A percentile compares a stretch with the other conserved stretches of the same genome.
phyloP scores from a whole-genome alignment of 345 rosid species.

The Lepidium sativum region DNA sequence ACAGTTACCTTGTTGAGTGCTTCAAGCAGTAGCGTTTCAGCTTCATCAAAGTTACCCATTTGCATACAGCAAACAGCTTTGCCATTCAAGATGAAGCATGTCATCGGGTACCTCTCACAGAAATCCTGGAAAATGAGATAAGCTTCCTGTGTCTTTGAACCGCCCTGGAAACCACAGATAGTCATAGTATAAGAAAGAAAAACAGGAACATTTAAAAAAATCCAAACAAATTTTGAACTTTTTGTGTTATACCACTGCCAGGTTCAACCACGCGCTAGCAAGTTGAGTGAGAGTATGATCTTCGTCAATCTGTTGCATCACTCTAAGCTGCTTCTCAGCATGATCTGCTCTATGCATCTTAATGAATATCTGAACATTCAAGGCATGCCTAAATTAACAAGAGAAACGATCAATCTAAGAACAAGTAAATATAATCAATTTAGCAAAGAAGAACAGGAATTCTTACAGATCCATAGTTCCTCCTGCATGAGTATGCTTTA shows the following conservation, averaged over 20 bases:
- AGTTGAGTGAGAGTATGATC: constrained; percentile 95
- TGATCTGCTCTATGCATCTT: constrained; percentile 83
- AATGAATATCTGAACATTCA: constrained; percentile 84
- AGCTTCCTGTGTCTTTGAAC: constrained; percentile 57
- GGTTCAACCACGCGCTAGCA: constrained; percentile 80
- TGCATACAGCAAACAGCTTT: constrained; percentile 93
- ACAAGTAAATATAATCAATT: not conserved
- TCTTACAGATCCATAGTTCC: constrained; percentile 81
- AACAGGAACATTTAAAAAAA: not conserved
- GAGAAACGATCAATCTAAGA: not conserved
- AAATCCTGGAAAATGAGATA: constrained; percentile 92
- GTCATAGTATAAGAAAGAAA: not conserved
- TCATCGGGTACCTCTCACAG: constrained; percentile 84
- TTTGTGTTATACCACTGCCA: constrained; percentile 59
- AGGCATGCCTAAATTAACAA: constrained; percentile 52
- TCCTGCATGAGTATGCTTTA: constrained; percentile 74
- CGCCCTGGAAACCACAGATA: constrained; percentile 18
- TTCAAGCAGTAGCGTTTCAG: constrained; percentile 79
- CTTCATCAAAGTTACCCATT: constrained; percentile 92
- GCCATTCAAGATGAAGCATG: constrained; percentile 77
- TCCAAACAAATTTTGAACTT: not conserved
- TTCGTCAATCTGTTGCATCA: constrained; percentile 87
- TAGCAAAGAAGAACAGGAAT: not conserved
- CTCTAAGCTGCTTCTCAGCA: constrained; percentile 76
- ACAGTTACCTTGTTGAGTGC: constrained; percentile 72